Base-by-base conservation (phyloP, 495 filamentous ascomycete genomes). In the Jackrogersella minutella region DNA sequence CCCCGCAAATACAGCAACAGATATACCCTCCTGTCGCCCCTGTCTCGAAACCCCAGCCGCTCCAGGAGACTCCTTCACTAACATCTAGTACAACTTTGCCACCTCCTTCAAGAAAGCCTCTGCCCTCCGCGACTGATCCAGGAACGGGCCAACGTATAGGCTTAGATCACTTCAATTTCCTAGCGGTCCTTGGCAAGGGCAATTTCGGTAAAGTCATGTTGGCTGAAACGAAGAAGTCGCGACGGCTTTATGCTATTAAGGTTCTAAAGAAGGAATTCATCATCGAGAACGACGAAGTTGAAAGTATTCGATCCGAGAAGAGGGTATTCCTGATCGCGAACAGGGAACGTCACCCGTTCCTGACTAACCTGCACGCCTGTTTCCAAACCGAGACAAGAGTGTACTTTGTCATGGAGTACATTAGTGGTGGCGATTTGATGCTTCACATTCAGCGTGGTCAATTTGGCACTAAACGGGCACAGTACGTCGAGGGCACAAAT, bases 161-260 rank as follows among this genome's bases (percentile, higher is more conserved):
- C 28, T 82, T 99, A 44, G 95, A 98, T 76, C 93, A 98, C 76
- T 99, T 99, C 83, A 99, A 99, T 74, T 99, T 99, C 86, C 85
- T 99, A 64, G 95, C 95, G 58, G 95, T 99, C 66, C 88, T 99
- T 66, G 95, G 95, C 66, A 99, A 99, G 77, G 95, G 95, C 79
- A 99, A 99, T 76, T 99, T 99, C 73, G 95, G 95, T 77, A 99
- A 99, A 81, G 95, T 99, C 80, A 99, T 99, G 95, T 79, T 99
- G 69, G 95, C 95, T 6, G 95, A 99, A 79, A 97, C 95, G 3
- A 99, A 99, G 81, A 86, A 87, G 40, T 85, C 88, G 19, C 92
- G 93, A 74, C 90, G 95, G 74, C 82, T 99, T 28, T 99, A 98
- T 75, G 95, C 95, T 54, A 99, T 99, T 78, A 99, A 99, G 78